A percentile compares a stretch with the other conserved stretches of the same genome.
phyloP scores from a whole-genome alignment of 805 yeast genomes.

The Barnettozyma sp. region DNA sequence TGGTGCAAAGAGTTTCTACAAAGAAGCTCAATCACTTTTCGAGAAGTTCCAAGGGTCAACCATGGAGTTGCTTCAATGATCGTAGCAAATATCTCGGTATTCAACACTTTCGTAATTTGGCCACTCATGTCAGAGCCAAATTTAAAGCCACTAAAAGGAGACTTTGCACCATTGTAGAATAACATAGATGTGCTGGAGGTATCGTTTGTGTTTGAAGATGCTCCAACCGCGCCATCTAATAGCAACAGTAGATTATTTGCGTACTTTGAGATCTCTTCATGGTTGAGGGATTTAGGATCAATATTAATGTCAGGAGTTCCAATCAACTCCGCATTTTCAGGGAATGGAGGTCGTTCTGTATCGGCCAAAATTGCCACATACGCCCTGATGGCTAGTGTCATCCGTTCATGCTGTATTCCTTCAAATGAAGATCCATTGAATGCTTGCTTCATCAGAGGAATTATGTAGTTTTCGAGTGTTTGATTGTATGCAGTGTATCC shows the following conservation, averaged over 20 bases:
- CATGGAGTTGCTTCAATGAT: slow-evolving; percentile 71
- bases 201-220: slow-evolving; percentile 25
- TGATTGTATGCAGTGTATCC: slow-evolving; percentile 77
- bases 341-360: slow-evolving; percentile 66
- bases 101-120: slow-evolving; percentile 31
- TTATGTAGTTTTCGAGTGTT: slow-evolving; percentile 67
- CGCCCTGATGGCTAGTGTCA: slow-evolving; percentile 62
- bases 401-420: slow-evolving; percentile 57
- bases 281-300: slow-evolving; percentile 33
- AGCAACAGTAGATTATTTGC: slow-evolving; percentile 49
- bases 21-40: slow-evolving; percentile 65
- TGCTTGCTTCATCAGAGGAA: slow-evolving; percentile 58
- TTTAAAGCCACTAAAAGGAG: slow-evolving; percentile 32
- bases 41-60: slow-evolving; percentile 51
- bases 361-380: slow-evolving; percentile 69
- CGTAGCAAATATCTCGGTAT: slow-evolving; percentile 59
- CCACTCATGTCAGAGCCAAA: slow-evolving; percentile 37
- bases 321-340: slow-evolving; percentile 35
- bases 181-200: slow-evolving; percentile 29
- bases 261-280: slow-evolving; percentile 63
- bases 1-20: slow-evolving; percentile 71
- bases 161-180: slow-evolving; percentile 26
- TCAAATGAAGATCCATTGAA: slow-evolving; percentile 58
- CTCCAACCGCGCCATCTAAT: slow-evolving; percentile 55
- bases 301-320: slow-evolving; percentile 28